Percentiles rank a stretch among this genome's conserved stretches.
Conservation (phyloP, 2,329 filamentous ascomycete genomes). For the Alternaria sp. region DNA sequence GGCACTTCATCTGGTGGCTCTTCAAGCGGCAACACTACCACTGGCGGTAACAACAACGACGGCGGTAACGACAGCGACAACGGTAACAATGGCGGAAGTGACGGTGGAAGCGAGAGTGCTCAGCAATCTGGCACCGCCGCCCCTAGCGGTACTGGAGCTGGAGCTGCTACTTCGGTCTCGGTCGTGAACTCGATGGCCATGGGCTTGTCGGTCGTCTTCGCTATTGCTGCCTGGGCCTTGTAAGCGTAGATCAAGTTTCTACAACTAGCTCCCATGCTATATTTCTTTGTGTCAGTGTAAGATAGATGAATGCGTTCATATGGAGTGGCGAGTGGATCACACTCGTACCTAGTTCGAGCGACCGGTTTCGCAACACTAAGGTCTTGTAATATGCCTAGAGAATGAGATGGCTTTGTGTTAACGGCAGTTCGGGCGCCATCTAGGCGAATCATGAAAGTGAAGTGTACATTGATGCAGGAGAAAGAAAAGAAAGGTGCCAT, state of each 20-base stretch:
- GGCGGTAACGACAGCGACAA: background rate
- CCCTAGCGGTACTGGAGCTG: conserved; percentile 11
- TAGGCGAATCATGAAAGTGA: background rate
- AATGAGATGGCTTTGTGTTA: background rate
- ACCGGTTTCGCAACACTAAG: conserved; percentile 4
- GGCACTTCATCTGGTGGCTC: conserved; percentile 17
- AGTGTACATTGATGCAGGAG: background rate
- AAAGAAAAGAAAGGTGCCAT: background rate
- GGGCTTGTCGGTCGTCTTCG: conserved; percentile 35
- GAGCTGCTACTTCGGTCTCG: conserved; percentile 22
- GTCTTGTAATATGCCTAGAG: conserved; percentile 8
- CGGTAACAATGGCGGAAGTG: background rate
- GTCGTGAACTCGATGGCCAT: conserved; percentile 32
- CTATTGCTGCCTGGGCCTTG: conserved; percentile 31
- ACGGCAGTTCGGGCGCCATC: background rate
- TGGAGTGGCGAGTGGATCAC: background rate
- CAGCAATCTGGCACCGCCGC: background rate
- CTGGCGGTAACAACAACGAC: conserved; percentile 2
- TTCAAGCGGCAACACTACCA: conserved; percentile 17
- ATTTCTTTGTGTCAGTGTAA: conserved; percentile 6
- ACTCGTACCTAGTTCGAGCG: conserved; percentile 2
- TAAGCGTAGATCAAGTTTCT: conserved; percentile 7
- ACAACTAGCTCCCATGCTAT: background rate
- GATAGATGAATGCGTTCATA: conserved; percentile 2
- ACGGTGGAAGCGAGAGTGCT: background rate